phyloP scores from a whole-genome alignment of 2,329 filamentous ascomycete genomes.

The Aspergillus ochraceoroseus region DNA sequence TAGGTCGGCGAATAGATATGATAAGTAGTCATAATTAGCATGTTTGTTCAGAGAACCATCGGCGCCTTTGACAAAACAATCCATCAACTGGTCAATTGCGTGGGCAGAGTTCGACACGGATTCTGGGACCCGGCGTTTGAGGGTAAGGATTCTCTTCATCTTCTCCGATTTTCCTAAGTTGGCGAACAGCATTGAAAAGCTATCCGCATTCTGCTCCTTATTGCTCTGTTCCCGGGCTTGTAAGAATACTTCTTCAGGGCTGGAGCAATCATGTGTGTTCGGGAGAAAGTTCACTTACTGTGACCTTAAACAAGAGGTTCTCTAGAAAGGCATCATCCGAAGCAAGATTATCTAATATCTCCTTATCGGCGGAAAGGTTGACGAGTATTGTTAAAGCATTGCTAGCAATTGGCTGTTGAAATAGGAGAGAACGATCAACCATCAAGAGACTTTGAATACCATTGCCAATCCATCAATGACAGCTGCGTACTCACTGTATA shows the following conservation, averaged over 20 bases:
- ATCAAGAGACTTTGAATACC: background rate
- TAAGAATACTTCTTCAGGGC: slow-evolving; percentile 9
- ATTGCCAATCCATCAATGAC: background rate
- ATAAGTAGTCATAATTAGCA: slow-evolving; percentile 85
- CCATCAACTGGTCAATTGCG: slow-evolving; percentile 84
- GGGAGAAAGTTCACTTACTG: no score
- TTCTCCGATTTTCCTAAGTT: slow-evolving; percentile 80
- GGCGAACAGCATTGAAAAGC: slow-evolving; percentile 85
- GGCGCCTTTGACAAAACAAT: slow-evolving; percentile 91
- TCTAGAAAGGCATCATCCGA: slow-evolving; percentile 78
- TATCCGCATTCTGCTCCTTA: slow-evolving; percentile 75
- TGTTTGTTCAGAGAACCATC: slow-evolving; percentile 76
- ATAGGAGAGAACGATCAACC: background rate
- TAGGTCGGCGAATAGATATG: slow-evolving; percentile 90
- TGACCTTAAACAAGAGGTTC: slow-evolving; percentile 65
- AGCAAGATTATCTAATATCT: slow-evolving; percentile 67
- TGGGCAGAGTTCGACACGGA: slow-evolving; percentile 66
- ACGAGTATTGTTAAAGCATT: slow-evolving; percentile 75
- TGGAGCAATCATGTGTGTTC: no score
- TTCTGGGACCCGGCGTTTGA: slow-evolving; percentile 64
- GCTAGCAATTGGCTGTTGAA: slow-evolving; percentile 72
- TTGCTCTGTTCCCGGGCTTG: slow-evolving; percentile 26
- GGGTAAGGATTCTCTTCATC: slow-evolving; percentile 62
- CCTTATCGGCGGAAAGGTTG: slow-evolving; percentile 78
- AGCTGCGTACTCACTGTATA: slow-evolving; percentile 58